phyloP scores from a whole-genome alignment of 371 early-diverging fungal genomes.

The Mucor velutinosus region DNA sequence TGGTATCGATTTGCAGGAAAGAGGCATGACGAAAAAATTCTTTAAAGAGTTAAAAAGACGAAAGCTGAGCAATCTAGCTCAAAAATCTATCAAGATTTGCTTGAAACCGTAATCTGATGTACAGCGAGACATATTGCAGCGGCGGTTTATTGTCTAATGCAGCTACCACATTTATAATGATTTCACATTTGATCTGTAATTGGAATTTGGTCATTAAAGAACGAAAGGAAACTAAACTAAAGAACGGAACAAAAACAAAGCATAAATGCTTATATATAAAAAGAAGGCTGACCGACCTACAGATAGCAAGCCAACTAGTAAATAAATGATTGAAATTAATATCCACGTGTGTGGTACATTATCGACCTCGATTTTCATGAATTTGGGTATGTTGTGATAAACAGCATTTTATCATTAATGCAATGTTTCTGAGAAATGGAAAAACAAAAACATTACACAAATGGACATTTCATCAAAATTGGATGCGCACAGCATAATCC shows the following conservation, averaged over 20 bases:
- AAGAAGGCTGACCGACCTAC: neutral
- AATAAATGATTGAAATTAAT: neutral
- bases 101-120: too few species aligned
- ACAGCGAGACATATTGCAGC: neutral
- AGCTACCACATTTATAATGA: neutral
- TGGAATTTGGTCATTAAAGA: neutral
- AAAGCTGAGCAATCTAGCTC: too few species aligned
- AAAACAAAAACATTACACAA: neutral
- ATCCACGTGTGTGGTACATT: constrained; percentile 2
- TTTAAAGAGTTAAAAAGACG: too few species aligned
- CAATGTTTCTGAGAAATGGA: neutral
- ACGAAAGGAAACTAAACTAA: neutral
- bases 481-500: neutral
- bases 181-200: neutral
- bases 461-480: neutral
- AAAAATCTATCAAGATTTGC: too few species aligned
- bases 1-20: too few species aligned
- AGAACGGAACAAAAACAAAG: neutral
- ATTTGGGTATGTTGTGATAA: neutral
- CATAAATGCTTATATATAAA: neutral
- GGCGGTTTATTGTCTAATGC: neutral
- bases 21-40: too few species aligned
- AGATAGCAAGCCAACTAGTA: neutral
- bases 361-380: neutral
- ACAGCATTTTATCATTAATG: neutral